Percentiles rank a stretch among this genome's conserved stretches.
Evolutionary conservation across 768 basidiomycete genomes (phyloP).

Genomic region (Hypholoma fasciculare): DNA sequence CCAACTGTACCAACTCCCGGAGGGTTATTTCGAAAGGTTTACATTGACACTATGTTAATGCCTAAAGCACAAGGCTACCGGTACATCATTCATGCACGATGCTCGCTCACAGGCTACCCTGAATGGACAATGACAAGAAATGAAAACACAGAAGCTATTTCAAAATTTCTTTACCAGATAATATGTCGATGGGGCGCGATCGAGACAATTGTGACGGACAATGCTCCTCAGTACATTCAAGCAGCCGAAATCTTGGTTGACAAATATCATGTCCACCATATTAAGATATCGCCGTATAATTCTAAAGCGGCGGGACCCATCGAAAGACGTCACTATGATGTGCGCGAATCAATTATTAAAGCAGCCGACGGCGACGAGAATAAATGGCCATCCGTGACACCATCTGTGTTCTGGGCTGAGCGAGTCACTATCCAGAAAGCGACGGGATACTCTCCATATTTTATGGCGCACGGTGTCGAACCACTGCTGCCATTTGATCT

Average conservation of each 20-base stretch:
- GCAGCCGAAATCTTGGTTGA: slow-evolving; percentile 16
- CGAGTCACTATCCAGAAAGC: slow-evolving; percentile 26
- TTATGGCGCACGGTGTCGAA: slow-evolving; percentile 30
- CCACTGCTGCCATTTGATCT: slow-evolving; percentile 25
- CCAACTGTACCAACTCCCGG: slow-evolving; percentile 19
- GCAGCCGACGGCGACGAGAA: slow-evolving; percentile 25
- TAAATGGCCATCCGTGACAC: slow-evolving; percentile 29
- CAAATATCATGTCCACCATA: slow-evolving; percentile 32
- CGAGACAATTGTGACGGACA: slow-evolving; percentile 32
- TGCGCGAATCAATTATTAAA: slow-evolving; percentile 30
- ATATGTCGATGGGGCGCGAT: slow-evolving; percentile 30
- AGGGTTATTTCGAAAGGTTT: slow-evolving; percentile 27
- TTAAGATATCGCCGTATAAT: slow-evolving; percentile 41
- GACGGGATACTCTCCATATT: slow-evolving; percentile 35
- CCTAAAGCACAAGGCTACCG: slow-evolving; percentile 17
- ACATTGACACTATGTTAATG: slow-evolving; percentile 42
- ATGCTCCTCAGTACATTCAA: slow-evolving; percentile 11
- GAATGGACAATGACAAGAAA: slow-evolving; percentile 7
- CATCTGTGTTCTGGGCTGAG: slow-evolving; percentile 32
- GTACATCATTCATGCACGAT: slow-evolving; percentile 25
- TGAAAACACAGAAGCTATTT: slow-evolving; percentile 7
- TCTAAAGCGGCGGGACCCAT: slow-evolving; percentile 36
- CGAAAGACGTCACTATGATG: slow-evolving; percentile 27
- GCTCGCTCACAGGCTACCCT: slow-evolving; percentile 9
- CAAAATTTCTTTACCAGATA: slow-evolving; percentile 16